Conservation (phyloP, 139 green algal genomes). For the Chlorella sorokiniana region DNA sequence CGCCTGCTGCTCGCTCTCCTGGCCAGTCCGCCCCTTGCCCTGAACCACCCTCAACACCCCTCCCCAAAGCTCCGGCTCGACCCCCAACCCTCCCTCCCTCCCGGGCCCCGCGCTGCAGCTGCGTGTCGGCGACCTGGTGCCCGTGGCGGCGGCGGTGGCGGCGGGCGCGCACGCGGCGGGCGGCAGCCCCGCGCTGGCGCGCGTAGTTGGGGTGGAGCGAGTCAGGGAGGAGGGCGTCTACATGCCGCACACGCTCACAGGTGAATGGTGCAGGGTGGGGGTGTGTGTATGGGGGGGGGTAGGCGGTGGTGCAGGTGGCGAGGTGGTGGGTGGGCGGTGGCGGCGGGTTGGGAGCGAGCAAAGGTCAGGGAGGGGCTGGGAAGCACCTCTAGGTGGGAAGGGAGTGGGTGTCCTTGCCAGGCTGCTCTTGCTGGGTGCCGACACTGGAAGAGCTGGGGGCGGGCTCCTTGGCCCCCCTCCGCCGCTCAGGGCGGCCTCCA, state of each 20-base stretch:
- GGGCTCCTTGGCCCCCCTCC: too few species aligned
- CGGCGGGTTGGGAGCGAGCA: too few species aligned
- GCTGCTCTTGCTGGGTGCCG: too few species aligned
- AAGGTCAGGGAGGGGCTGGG: too few species aligned
- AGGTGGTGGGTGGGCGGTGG: neutral
- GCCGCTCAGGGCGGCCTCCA: too few species aligned
- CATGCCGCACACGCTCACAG: constrained; percentile 24
- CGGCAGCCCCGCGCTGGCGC: neutral
- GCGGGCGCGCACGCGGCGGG: neutral
- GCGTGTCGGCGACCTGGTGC: constrained; percentile 4
- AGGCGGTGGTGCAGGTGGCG: neutral
- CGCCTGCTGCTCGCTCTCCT: too few species aligned
- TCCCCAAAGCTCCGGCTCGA: neutral
- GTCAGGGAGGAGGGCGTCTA: constrained; percentile 1
- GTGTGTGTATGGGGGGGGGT: neutral
- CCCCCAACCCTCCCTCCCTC: neutral
- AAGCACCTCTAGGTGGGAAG: too few species aligned
- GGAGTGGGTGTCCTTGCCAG: too few species aligned
- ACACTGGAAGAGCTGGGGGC: too few species aligned
- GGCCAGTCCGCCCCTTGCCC: too few species aligned
- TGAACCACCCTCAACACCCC: neutral
- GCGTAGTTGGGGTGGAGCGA: constrained; percentile 6
- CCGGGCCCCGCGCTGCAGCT: neutral
- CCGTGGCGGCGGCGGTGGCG: neutral
- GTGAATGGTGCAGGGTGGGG: neutral